These are phyloP conservation scores for Sporothrix euskadiensis DNA, from an alignment of 2,329 filamentous ascomycete genomes.

Conservation along the genomic window DNA sequence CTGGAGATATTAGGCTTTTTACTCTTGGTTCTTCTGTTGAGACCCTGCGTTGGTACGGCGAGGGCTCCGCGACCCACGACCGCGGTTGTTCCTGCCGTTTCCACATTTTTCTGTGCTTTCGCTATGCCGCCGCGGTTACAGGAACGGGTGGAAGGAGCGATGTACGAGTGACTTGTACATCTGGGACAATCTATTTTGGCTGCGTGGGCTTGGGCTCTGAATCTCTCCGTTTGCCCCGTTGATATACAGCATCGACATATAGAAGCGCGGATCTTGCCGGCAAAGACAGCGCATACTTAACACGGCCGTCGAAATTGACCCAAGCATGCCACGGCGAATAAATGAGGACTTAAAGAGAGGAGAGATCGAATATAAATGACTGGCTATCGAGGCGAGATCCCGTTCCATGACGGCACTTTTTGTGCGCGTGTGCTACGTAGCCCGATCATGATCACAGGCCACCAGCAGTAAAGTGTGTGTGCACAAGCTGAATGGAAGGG, in stretches of 20 bases:
- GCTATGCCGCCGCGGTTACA: neutral
- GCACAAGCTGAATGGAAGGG: neutral
- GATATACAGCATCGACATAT: neutral
- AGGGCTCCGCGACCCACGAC: neutral
- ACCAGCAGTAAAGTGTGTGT: neutral
- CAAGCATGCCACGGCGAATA: neutral
- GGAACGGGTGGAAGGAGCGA: neutral
- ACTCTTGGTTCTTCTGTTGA: neutral
- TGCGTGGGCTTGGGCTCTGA: neutral
- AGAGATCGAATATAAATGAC: neutral
- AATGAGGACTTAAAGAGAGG: neutral
- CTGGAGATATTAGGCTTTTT: neutral
- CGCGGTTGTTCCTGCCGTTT: neutral
- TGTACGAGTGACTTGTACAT: neutral
- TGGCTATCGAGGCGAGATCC: neutral
- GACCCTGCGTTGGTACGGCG: conserved; percentile 11
- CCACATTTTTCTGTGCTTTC: neutral
- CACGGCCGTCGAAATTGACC: neutral
- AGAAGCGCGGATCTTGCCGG: neutral
- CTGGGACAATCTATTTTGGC: neutral
- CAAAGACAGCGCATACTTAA: neutral
- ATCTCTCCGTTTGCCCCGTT: neutral
- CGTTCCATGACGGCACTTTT: conserved; percentile 3
- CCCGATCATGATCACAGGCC: neutral
- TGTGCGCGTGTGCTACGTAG: neutral